Base-by-base conservation (phyloP, 1,284 basidiomycete genomes). In the Malassezia vespertilionis region DNA sequence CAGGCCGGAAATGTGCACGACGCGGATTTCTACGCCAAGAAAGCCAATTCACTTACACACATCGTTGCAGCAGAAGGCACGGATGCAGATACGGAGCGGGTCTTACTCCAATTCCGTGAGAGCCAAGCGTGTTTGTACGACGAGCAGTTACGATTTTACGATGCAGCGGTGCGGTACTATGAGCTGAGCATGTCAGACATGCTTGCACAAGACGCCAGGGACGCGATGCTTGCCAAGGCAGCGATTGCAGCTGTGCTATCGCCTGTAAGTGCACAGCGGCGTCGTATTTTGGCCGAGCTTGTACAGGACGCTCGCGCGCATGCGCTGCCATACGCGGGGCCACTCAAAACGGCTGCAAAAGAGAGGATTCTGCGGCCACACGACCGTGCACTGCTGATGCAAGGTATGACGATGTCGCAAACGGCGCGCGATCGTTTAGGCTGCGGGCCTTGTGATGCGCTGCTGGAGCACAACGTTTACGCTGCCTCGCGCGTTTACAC, bases 401-500 rank as follows among this genome's bases (percentile, higher is more conserved):
- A 21, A 1, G 28, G 22, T 7, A 26, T 21, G 14, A 23, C 12
- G 12, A 28, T 23, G 24, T 23, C n/a, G 24, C 23, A 4, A 3
- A 27, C n/a, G 12, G 22, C 20, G 4, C 22, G 26, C 26, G 28
- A 20, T 15, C n/a, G n/a, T n/a, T n/a, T n/a, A n/a, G n/a, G n/a
- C n/a, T n/a, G n/a, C n/a, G n/a, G n/a, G n/a, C n/a, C n/a, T n/a
- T n/a, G n/a, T n/a, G 26, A 89, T 40, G 93, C 93, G 2, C 86
- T 99, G 37, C 86, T 96, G 80, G 91, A 97, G 70, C 93, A 99
- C 74, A 99, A 97, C 70, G 76, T 97, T 14, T 79, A 93, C 50
- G 87, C 90, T 9, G 88, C 87, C 63, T 91, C 87, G 1, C 86
- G 88, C 67, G 58, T 65, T 9, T 65, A 65, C 31, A n/a, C 33